These are phyloP conservation scores for Psilocybe mexicana DNA, from an alignment of 1,284 basidiomycete species.

Conservation along the genomic window DNA sequence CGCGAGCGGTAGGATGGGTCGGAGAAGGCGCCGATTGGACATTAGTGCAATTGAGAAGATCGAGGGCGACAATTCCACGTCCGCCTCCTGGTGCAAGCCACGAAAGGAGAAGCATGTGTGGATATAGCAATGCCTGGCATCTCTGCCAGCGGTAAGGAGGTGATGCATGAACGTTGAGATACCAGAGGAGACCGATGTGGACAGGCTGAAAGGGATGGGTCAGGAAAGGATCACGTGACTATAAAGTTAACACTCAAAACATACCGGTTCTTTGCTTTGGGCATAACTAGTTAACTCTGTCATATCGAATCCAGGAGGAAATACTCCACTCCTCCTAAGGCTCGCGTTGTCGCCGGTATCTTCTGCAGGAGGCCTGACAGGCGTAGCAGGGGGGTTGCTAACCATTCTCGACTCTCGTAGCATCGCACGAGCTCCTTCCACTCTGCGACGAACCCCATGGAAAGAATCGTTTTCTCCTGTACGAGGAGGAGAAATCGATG, in stretches of 20 bases:
- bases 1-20: constrained; percentile 71
- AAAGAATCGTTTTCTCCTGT: constrained; percentile 46
- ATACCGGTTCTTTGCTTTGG: constrained; percentile 42
- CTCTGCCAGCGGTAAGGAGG: constrained; percentile 83
- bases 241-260: constrained; percentile 22
- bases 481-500: constrained; percentile 35
- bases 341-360: constrained; percentile 27
- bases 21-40: constrained; percentile 80
- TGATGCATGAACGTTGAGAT: constrained; percentile 82
- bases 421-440: constrained; percentile 46
- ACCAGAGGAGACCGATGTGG: constrained; percentile 83
- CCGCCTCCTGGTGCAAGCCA: constrained; percentile 82
- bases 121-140: constrained; percentile 81
- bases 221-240: constrained; percentile 11
- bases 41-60: constrained; percentile 80
- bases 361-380: constrained; percentile 27
- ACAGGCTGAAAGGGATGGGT: constrained; percentile 56
- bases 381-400: constrained; percentile 22
- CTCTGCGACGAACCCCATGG: constrained; percentile 63
- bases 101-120: constrained; percentile 75
- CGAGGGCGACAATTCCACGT: constrained; percentile 78
- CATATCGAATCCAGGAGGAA: constrained; percentile 41
- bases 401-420: constrained; percentile 33
- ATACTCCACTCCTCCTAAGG: constrained; percentile 27
- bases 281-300: constrained; percentile 44